A percentile compares a stretch with the other conserved stretches of the same genome.
Conservation (phyloP, 2,329 filamentous ascomycete species). For the Nemania serpens region DNA sequence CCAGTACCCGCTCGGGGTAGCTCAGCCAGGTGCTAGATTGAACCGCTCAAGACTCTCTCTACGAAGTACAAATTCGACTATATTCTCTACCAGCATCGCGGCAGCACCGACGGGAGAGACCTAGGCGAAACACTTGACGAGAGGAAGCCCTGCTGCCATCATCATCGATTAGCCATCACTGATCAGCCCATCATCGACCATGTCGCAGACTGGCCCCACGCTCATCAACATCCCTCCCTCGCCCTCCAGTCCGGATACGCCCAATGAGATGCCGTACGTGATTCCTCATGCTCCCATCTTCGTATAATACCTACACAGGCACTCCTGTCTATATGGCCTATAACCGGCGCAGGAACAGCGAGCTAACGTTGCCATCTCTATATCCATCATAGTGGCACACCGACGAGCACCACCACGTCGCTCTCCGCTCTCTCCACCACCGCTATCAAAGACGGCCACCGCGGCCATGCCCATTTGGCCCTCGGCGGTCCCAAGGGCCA, state of each 20-base stretch:
- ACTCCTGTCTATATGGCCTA: no score
- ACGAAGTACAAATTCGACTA: background rate
- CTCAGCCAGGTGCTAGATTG: no score
- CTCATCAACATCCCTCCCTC: conserved; percentile 85
- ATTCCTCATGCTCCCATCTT: conserved; percentile 6
- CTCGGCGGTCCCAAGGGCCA: conserved; percentile 59
- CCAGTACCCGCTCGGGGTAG: no score
- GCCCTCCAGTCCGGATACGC: conserved; percentile 81
- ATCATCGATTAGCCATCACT: background rate
- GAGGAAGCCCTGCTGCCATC: background rate
- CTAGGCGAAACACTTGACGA: no score
- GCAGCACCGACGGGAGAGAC: no score
- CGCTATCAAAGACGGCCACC: conserved; percentile 95
- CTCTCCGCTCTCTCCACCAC: conserved; percentile 91
- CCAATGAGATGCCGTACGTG: conserved; percentile 85
- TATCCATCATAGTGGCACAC: conserved; percentile 71
- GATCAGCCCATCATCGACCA: conserved; percentile 31
- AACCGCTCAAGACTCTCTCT: no score
- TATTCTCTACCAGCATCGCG: background rate
- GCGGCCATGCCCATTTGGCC: conserved; percentile 71
- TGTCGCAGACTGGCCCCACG: conserved; percentile 58
- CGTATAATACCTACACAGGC: conserved; percentile 8
- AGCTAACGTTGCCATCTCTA: conserved; percentile 23
- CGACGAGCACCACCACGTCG: conserved; percentile 89
- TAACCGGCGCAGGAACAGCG: conserved; percentile 6